Base-by-base conservation (phyloP, 2,329 filamentous ascomycete species). In the Mycosphaerella sp. region DNA sequence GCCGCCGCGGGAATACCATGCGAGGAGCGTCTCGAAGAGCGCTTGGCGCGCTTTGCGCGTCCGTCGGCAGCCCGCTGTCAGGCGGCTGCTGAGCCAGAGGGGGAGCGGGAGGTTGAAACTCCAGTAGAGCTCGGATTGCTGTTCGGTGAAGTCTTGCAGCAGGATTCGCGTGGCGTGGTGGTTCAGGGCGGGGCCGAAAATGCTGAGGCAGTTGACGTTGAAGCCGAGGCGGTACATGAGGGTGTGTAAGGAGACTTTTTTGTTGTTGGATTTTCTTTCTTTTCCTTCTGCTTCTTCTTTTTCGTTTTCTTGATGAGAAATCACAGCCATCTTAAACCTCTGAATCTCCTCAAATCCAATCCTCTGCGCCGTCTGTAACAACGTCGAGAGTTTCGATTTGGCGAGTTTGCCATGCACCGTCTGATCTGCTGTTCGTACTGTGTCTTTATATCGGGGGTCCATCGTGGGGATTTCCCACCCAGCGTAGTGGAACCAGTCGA, bases 121-220 rank as follows among this genome's bases (percentile, higher is more conserved):
- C 30, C 30, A 34, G 30, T 12, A 34, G 1, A 34, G 7, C 4
- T 34, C 30, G 2, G 30, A 34, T n/a, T 34, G 30, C 10, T 34
- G 10, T 4, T 34, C 30, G 10, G 30, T 12, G 30, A 34, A 34
- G 4, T 34, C 30, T 34, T 34, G 30, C 10, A 34, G 30, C 2
- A 34, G 30, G n/a, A 37, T 32, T 8, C 49, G 18, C 2, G 49
- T 50, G 2, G 21, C 41, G 8, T 44, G 41, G 40, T 50, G 49
- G 27, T 50, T 41, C 1, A 50, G 41, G 12, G 45, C 41, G 2
- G 49, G 49, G 7, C 49, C 49, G 30, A 50, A 50, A 16, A 50
- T 50, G 14, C 49, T 42, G n/a, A 50, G 45, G 36, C 49, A 50
- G 36, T 50, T 50, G 13, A 50, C 49, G 32, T 50, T 50, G 18